A percentile compares a stretch with the other conserved stretches of the same genome.
Evolutionary conservation across 2,329 filamentous ascomycete species (phyloP).

Genomic region (Fusarium sp.): DNA sequence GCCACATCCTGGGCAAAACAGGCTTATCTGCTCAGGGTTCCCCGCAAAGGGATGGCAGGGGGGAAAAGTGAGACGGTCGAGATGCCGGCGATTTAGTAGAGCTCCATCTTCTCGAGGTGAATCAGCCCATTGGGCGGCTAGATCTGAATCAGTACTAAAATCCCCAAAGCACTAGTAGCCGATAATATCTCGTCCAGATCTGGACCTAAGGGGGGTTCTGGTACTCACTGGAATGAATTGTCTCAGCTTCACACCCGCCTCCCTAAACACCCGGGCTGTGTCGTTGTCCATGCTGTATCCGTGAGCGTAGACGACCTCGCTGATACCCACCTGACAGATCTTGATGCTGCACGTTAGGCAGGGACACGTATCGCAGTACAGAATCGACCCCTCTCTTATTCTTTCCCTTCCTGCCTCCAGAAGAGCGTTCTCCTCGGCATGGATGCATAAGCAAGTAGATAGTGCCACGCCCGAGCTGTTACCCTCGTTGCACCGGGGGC

Average conservation of each 20-base stretch:
- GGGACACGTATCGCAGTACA: slow-evolving; percentile 97
- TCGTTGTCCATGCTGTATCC: slow-evolving; percentile 94
- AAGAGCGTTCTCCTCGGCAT: slow-evolving; percentile 97
- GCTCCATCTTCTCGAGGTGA: slow-evolving; percentile 70
- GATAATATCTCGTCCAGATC: slow-evolving; percentile 23
- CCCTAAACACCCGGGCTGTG: slow-evolving; percentile 84
- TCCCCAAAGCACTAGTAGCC: slow-evolving; percentile 1
- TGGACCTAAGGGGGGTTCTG: slow-evolving; percentile 25
- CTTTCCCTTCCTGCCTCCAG: slow-evolving; percentile 94
- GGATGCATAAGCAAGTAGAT: slow-evolving; percentile 93
- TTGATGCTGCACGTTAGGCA: slow-evolving; percentile 99
- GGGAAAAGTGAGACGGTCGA: slow-evolving; percentile 19
- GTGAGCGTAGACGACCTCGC: slow-evolving; percentile 94
- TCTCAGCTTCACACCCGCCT: slow-evolving; percentile 86
- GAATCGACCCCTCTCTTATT: slow-evolving; percentile 83
- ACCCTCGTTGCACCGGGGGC: slow-evolving; percentile 86
- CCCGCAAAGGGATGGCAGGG: slow-evolving; percentile 34
- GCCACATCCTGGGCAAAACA: slow-evolving; percentile 37
- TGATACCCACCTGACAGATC: slow-evolving; percentile 96
- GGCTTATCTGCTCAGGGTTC: slow-evolving; percentile 19
- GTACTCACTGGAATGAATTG: slow-evolving; percentile 87
- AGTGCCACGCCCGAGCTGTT: slow-evolving; percentile 79
- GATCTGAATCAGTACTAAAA: slow-evolving; percentile 42
- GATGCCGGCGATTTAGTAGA: slow-evolving; percentile 51
- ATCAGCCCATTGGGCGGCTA: slow-evolving; percentile 77